Conservation (phyloP, 768 basidiomycete genomes). For the Lactarius akahatsu region DNA sequence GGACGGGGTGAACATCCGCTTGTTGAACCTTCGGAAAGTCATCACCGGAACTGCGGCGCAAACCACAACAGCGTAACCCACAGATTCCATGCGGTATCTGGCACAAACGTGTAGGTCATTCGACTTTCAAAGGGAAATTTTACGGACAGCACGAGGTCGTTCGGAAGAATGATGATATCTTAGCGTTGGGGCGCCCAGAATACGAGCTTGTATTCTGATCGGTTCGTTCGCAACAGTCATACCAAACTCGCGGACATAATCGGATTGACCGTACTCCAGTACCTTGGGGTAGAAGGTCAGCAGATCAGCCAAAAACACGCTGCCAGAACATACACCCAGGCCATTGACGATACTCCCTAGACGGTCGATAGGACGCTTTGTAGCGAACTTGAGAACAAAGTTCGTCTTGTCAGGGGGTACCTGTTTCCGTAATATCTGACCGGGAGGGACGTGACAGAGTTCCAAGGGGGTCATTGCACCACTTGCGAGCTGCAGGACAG, state of each 20-base stretch:
- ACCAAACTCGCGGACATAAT: constrained; percentile 68
- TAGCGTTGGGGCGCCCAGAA: constrained; percentile 62
- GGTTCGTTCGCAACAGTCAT: constrained; percentile 59
- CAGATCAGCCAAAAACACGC: background rate
- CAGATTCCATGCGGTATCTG: constrained; percentile 81
- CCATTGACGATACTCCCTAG: constrained; percentile 55
- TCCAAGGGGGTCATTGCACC: constrained; percentile 69
- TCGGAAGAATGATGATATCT: constrained; percentile 61
- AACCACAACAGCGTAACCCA: constrained; percentile 31
- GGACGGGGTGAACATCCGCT: constrained; percentile 60
- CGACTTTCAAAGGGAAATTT: background rate
- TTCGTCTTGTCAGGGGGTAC: constrained; percentile 66
- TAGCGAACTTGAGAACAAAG: constrained; percentile 64
- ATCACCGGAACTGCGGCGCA: background rate
- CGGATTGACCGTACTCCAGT: constrained; percentile 44
- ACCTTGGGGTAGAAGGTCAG: constrained; percentile 40
- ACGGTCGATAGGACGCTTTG: constrained; percentile 58
- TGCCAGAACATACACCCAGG: constrained; percentile 42
- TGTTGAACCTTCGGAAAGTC: constrained; percentile 57
- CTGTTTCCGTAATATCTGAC: constrained; percentile 73
- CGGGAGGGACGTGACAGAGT: constrained; percentile 56
- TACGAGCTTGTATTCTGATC: constrained; percentile 57
- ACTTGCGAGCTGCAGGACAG: constrained; percentile 49
- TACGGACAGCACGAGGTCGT: constrained; percentile 56
- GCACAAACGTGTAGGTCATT: constrained; percentile 7